Conservation (phyloP, 768 basidiomycete species). For the Hysterangium stoloniferum region DNA sequence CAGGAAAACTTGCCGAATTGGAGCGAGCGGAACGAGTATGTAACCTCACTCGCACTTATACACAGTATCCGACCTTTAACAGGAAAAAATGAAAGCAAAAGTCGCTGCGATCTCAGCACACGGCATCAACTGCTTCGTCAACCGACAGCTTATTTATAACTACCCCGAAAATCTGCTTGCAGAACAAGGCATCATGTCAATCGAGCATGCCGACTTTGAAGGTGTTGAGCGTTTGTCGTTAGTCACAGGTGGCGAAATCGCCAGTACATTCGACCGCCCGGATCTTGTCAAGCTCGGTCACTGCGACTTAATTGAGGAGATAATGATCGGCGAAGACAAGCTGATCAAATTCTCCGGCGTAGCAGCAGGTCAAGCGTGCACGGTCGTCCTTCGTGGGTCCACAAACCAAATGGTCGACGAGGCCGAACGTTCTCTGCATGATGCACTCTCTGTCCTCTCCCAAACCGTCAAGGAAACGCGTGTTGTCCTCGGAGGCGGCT, state of each 20-base stretch:
- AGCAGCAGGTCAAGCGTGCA: conserved; percentile 95
- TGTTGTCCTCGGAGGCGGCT: conserved; percentile 90
- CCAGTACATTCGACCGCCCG: conserved; percentile 88
- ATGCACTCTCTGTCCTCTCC: conserved; percentile 93
- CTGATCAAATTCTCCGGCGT: conserved; percentile 99
- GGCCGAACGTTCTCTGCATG: conserved; percentile 94
- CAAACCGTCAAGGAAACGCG: conserved; percentile 98
- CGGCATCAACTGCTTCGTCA: conserved; percentile 96
- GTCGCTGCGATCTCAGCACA: conserved; percentile 90
- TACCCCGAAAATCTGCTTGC: conserved; percentile 95
- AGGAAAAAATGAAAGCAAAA: conserved; percentile 99
- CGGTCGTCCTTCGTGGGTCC: conserved; percentile 93
- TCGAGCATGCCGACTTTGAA: conserved; percentile 98
- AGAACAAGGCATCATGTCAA: conserved; percentile 90
- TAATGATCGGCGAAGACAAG: conserved; percentile 99
- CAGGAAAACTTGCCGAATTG: conserved; percentile 94
- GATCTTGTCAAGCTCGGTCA: conserved; percentile 87
- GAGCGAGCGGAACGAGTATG: conserved; percentile 87
- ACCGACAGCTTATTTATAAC: conserved; percentile 98
- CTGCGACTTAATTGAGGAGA: conserved; percentile 95
- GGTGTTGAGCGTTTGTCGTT: conserved; percentile 94
- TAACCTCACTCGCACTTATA: neutral
- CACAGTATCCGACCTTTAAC: conserved; percentile 6
- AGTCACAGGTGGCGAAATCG: conserved; percentile 97
- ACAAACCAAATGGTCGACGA: conserved; percentile 99